Base-by-base conservation (phyloP, 164 flowering plant species). In the Chimonanthus praecox region DNA sequence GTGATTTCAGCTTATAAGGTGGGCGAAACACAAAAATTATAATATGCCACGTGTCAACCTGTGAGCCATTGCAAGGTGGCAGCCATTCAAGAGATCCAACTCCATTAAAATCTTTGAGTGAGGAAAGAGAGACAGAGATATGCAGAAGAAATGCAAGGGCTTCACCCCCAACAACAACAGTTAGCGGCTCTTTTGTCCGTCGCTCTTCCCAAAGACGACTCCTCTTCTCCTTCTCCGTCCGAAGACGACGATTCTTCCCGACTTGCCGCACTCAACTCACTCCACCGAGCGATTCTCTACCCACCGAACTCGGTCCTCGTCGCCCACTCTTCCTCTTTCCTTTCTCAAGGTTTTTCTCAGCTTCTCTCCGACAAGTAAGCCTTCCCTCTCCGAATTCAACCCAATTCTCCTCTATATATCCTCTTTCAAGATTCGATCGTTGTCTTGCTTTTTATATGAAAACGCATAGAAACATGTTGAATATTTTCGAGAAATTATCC, bases 141-240 rank as follows among this genome's bases (percentile, higher is more conserved):
- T 9, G 46, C 46, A 66, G 44, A n/a, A 44, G 48, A 44, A 66
- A 92, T 92, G 97, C 97, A 94, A 83, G 87, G 92, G n/a, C 88
- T 89, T 62, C 97, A 92, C 54, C 97, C 87, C 64, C 97, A 90
- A 47, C 97, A 91, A 61, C 97, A 92, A 69, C 94, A 94, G 71
- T 85, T 94, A 47, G 97, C 88, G 4, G 88, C 92, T 65, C 94
- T 92, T 8, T 94, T 94, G 78, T 76, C 92, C 70, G 88, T 75
- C 6, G 97, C 92, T 10, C 91, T 88, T 45, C 90, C 92, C 69
- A 88, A 90, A 71, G 91, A 85, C 73, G 78, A 73, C 18, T 65
- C 86, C 50, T 50, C 85, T 6, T 76, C 78, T 64, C 50, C 79
- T 64, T 33, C 33, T 33, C 16, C 77, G 68, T 49, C 82, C 67